phyloP scores from a whole-genome alignment of 352 stramenopile genomes.

The Thraustochytrium sp. region DNA sequence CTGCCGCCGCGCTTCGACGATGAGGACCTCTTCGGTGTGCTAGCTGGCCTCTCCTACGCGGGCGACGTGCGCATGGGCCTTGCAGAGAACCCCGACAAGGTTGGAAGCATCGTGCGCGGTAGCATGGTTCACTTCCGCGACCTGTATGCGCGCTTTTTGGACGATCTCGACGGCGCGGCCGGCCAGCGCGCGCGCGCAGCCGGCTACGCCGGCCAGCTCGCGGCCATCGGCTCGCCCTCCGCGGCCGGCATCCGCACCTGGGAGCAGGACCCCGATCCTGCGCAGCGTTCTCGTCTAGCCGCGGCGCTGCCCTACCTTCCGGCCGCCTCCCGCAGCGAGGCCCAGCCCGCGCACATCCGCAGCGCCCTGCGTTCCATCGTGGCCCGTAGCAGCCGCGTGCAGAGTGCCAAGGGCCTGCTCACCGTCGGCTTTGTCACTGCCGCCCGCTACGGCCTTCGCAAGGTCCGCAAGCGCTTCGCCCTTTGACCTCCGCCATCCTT shows the following conservation, averaged over 20 bases:
- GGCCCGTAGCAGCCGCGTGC: neutral
- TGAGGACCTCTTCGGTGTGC: neutral
- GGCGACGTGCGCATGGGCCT: conserved; percentile 43
- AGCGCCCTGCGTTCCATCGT: neutral
- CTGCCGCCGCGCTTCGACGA: conserved; percentile 25
- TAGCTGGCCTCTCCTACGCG: conserved; percentile 24
- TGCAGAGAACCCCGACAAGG: conserved; percentile 41
- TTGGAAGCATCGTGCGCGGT: conserved; percentile 25
- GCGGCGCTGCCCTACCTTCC: neutral
- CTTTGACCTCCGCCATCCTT: neutral
- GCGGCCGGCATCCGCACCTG: neutral
- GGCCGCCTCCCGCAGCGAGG: neutral
- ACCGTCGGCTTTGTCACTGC: neutral
- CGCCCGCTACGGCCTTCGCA: conserved; percentile 11
- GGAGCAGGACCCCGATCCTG: neutral
- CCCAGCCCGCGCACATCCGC: neutral
- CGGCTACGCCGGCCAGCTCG: neutral
- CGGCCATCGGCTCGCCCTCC: neutral
- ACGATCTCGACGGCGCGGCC: neutral
- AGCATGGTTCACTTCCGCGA: neutral
- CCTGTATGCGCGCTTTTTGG: neutral
- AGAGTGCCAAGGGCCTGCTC: conserved; percentile 1
- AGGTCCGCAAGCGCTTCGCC: conserved; percentile 10
- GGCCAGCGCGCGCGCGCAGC: neutral
- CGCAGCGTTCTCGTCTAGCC: neutral